A percentile compares a stretch with the other conserved stretches of the same genome.
Evolutionary conservation across 768 basidiomycete species (phyloP).

Genomic region (Boletus sp.): DNA sequence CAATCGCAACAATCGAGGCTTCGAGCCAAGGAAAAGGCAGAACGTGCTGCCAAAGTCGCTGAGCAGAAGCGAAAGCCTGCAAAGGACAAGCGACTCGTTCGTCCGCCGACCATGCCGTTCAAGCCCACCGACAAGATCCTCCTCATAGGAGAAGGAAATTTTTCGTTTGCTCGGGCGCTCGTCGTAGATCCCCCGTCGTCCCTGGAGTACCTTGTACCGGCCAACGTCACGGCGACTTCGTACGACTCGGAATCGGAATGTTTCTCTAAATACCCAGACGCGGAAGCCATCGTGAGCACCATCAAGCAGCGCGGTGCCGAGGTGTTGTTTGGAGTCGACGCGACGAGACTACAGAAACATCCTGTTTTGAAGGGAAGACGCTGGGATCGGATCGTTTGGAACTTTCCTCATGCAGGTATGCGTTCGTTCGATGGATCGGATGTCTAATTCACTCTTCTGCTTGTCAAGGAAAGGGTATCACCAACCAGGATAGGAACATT

Average conservation of each 20-base stretch:
- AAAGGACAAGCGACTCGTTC: slow-evolving; percentile 38
- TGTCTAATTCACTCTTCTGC: background rate
- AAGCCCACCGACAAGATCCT: slow-evolving; percentile 62
- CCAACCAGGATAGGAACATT: slow-evolving; percentile 93
- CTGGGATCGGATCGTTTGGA: slow-evolving; percentile 87
- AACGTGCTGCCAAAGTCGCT: slow-evolving; percentile 40
- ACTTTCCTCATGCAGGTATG: slow-evolving; percentile 94
- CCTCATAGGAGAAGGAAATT: slow-evolving; percentile 92
- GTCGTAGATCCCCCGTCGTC: slow-evolving; percentile 44
- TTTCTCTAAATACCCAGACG: slow-evolving; percentile 80
- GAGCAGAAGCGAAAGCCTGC: slow-evolving; percentile 45
- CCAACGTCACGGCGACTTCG: slow-evolving; percentile 80
- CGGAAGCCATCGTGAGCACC: slow-evolving; percentile 52
- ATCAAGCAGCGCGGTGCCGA: slow-evolving; percentile 60
- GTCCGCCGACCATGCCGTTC: slow-evolving; percentile 62
- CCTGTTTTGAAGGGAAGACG: slow-evolving; percentile 54
- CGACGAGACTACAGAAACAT: slow-evolving; percentile 66
- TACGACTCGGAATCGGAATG: slow-evolving; percentile 80
- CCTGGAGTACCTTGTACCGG: slow-evolving; percentile 53
- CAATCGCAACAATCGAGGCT: slow-evolving; percentile 68
- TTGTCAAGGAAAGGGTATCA: slow-evolving; percentile 75
- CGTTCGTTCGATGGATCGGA: background rate
- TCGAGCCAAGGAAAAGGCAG: slow-evolving; percentile 60
- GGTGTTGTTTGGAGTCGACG: slow-evolving; percentile 83
- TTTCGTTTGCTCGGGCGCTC: slow-evolving; percentile 84